These are phyloP conservation scores for Letharia columbiana DNA, from an alignment of 495 filamentous ascomycete genomes.

Conservation along the genomic window DNA sequence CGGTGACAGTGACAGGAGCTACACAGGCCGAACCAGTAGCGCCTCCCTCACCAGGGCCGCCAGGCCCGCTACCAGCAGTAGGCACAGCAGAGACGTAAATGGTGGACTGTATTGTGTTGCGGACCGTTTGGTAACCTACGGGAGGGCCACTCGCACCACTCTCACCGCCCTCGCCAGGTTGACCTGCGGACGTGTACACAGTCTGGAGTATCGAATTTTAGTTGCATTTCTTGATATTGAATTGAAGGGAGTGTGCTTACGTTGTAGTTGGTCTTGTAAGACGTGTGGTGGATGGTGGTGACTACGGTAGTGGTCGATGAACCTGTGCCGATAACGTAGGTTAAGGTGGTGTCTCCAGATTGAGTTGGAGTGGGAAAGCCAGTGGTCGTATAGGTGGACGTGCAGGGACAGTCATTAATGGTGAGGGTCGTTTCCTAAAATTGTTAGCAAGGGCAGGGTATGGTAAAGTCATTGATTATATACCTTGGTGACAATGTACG, in stretches of 20 bases:
- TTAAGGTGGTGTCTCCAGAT: constrained; percentile 42
- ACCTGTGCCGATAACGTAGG: constrained; percentile 52
- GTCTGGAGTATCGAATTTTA: constrained; percentile 8
- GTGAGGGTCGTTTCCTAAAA: constrained; percentile 27
- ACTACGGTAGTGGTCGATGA: constrained; percentile 47
- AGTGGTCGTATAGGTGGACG: constrained; percentile 12
- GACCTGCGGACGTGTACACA: constrained; percentile 23
- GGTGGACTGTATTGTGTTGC: constrained; percentile 20
- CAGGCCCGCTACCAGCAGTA: not conserved
- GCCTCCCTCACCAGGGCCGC: constrained; percentile 10
- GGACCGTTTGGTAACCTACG: not conserved
- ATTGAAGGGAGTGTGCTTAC: constrained; percentile 10
- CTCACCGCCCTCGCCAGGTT: constrained; percentile 1
- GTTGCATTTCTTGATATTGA: not conserved
- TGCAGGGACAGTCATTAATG: constrained; percentile 21
- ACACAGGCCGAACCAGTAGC: constrained; percentile 17
- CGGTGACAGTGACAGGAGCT: constrained; percentile 33
- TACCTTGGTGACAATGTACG: constrained; percentile 71
- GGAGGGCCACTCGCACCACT: not conserved
- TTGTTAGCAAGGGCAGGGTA: not conserved
- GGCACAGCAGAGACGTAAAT: constrained; percentile 24
- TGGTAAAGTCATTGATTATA: constrained; percentile 7
- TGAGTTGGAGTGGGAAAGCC: constrained; percentile 21
- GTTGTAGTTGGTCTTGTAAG: constrained; percentile 28
- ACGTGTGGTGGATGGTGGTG: constrained; percentile 47